A percentile compares a stretch with the other conserved stretches of the same genome.
Evolutionary conservation across 345 rosid genomes (phyloP).

Genomic region (Moricandia moricandioides): DNA sequence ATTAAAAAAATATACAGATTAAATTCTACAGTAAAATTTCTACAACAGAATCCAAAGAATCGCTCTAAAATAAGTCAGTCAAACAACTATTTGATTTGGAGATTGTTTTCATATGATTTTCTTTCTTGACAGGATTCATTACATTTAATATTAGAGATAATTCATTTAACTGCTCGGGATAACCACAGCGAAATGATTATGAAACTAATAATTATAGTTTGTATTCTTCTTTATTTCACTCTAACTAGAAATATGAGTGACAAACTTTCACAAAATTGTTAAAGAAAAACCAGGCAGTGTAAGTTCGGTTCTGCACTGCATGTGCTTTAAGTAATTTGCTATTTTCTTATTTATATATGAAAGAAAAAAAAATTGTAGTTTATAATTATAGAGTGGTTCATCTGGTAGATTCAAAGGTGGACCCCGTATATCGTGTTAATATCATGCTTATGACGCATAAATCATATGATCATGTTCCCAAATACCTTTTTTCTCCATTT

Average conservation of each 20-base stretch:
- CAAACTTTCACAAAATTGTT: background rate
- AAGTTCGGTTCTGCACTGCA: background rate
- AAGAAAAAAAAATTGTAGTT: background rate
- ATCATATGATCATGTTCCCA: conserved; percentile 31
- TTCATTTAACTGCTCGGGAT: background rate
- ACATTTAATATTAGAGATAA: background rate
- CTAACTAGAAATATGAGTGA: background rate
- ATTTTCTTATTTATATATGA: background rate
- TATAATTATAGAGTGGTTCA: background rate
- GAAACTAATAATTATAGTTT: background rate
- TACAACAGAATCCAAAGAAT: no score
- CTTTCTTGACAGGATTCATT: background rate
- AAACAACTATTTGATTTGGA: background rate
- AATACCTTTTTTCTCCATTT: conserved; percentile 2
- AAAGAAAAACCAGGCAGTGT: background rate
- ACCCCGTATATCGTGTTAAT: conserved; percentile 16
- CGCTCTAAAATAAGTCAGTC: no score
- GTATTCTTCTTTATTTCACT: background rate
- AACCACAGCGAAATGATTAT: background rate
- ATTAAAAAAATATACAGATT: no score
- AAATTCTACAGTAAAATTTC: no score
- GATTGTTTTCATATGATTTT: background rate
- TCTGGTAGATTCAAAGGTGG: conserved; percentile 6
- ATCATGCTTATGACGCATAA: conserved; percentile 24
- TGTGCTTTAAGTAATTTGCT: background rate